These are phyloP conservation scores for Amborella trichopoda DNA, from an alignment of 164 flowering plant species.

Conservation along the genomic window DNA sequence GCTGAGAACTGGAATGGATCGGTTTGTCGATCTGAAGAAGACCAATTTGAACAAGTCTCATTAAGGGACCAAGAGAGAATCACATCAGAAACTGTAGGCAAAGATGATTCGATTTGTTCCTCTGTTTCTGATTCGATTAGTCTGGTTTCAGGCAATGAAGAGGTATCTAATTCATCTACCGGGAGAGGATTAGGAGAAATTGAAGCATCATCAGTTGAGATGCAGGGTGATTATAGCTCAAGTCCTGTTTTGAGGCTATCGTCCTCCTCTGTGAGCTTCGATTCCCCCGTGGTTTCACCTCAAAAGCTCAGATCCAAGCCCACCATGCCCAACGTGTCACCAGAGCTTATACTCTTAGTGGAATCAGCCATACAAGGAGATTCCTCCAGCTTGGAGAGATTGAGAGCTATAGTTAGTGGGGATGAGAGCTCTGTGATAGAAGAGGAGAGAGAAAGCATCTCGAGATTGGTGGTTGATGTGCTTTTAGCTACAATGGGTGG, in stretches of 20 bases:
- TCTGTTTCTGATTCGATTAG: constrained; percentile 28
- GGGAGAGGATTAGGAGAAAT: constrained; percentile 13
- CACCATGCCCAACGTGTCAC: constrained; percentile 75
- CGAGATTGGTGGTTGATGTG: constrained; percentile 73
- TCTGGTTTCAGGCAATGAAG: constrained; percentile 25
- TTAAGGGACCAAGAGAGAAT: constrained; percentile 54
- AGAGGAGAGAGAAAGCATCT: constrained; percentile 50
- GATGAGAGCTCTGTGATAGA: constrained; percentile 53
- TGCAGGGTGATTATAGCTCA: constrained; percentile 17
- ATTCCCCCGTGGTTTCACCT: constrained; percentile 61
- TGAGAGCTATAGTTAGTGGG: constrained; percentile 70
- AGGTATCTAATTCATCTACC: constrained; percentile 14
- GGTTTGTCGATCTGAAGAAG: constrained; percentile 44
- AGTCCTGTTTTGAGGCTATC: constrained; percentile 26
- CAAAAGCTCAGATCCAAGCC: constrained; percentile 46
- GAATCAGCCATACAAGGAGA: constrained; percentile 99
- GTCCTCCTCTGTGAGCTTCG: constrained; percentile 41
- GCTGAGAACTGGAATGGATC: too few relatives aligned
- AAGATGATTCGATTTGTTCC: constrained; percentile 15
- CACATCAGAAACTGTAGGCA: constrained; percentile 13
- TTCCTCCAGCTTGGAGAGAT: constrained; percentile 68
- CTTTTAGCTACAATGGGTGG: constrained; percentile 99
- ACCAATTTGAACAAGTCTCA: constrained; percentile 71
- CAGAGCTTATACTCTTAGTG: constrained; percentile 89
- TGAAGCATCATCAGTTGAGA: constrained; percentile 25